Evolutionary conservation across 1,139 yeast species (phyloP), one percentile per base, ranked within the genome.

Genomic region (Wickerhamomyces sp.): DNA sequence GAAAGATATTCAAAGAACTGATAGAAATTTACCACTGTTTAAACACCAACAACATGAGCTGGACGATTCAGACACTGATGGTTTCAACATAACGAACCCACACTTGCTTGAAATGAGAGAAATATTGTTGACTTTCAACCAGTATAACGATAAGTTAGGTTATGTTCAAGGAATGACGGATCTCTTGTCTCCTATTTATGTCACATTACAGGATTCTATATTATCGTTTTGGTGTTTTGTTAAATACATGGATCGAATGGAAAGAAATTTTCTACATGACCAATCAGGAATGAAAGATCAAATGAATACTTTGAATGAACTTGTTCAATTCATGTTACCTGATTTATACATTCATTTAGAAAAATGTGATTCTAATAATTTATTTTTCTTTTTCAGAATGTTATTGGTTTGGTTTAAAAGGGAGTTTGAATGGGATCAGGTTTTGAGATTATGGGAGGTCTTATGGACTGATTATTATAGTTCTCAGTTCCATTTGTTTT

Each of bases 91-190:
- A 38, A 68, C 64, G 38, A 83, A 83, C 52, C 77, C 80, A 10
- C 90, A 92, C 61, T 67, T 92, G 45, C 73, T 76, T 47, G 74
- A 68, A 39, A 67, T 92, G 67, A 76, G 89, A 24, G 90, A 86
- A 51, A 84, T 94, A 47, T 69, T 92, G 32, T 71, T 88, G 42
- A 87, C 97, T 1, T 92, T 84, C 56, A 90, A 92, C 59, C 90
- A 86, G 60, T 76, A 80, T 60, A 92, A 92, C 60, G 70, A 68
- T 36, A 83, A 88, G 49, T 65, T 94, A 51, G 98, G 98, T 0
- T 92, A 92, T 56, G 96, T 92, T 18, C 99, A 92, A 64, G 99
- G 99, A 2, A 92, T 92, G 99, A 81, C 95, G 8, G 99, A 92
- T 60, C 67, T 92, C 40, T 67, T 94, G 30, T 83, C 96, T 0